Evolutionary conservation across 2,329 filamentous ascomycete species (phyloP).

Genomic region (Sporothrix protearum): DNA sequence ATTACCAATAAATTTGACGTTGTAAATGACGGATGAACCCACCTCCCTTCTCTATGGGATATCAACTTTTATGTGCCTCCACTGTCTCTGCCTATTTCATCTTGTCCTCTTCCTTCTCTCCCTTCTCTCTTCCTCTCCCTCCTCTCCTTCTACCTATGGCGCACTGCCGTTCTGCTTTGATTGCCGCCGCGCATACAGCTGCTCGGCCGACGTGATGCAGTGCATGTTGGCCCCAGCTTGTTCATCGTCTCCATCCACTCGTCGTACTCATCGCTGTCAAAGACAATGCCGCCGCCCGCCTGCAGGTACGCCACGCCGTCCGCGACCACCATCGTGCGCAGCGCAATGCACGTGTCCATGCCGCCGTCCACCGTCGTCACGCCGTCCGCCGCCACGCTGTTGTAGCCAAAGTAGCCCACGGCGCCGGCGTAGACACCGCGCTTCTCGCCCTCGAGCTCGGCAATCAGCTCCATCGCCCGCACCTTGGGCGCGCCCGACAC

Average conservation of each 20-base stretch:
- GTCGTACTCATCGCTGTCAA: conserved; percentile 84
- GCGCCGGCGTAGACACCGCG: conserved; percentile 92
- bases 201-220: conserved; percentile 81
- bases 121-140: too few species aligned
- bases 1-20: neutral
- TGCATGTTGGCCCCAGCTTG: conserved; percentile 89
- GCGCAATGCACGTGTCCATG: conserved; percentile 80
- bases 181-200: conserved; percentile 48
- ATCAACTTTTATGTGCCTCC: neutral
- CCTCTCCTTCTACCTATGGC: neutral
- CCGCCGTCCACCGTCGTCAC: conserved; percentile 69
- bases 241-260: conserved; percentile 96
- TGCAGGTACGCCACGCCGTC: conserved; percentile 90
- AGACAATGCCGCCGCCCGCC: conserved; percentile 85
- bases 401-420: conserved; percentile 94
- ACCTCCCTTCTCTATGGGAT: neutral
- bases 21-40: neutral
- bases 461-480: conserved; percentile 93
- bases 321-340: conserved; percentile 93
- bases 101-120: too few species aligned
- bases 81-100: neutral
- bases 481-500: conserved; percentile 96
- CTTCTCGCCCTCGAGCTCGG: conserved; percentile 90
- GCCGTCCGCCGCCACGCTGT: conserved; percentile 58
- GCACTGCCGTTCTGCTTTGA: conserved; percentile 6